These are phyloP conservation scores for Suillus clintonianus DNA, from an alignment of 768 basidiomycete genomes.

Conservation along the genomic window DNA sequence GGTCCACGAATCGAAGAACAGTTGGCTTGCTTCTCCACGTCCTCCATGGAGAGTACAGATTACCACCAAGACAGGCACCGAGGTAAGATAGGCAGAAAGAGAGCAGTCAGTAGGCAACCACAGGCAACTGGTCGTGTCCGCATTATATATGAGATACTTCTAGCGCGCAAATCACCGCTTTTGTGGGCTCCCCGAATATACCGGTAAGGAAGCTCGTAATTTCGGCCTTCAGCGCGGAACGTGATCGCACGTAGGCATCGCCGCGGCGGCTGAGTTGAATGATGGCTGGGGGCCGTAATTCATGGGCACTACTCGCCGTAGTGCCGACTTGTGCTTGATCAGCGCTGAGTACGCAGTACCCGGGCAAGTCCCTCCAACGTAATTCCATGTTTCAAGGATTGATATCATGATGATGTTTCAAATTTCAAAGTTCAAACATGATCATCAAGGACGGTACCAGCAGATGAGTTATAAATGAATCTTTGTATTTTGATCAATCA, in stretches of 20 bases:
- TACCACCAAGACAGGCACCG: constrained; percentile 10
- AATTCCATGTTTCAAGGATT: too few species aligned
- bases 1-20: constrained; percentile 14
- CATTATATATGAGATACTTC: constrained; percentile 26
- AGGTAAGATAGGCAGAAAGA: constrained; percentile 13
- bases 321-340: neutral
- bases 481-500: too few species aligned
- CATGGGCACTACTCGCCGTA: neutral
- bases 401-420: too few species aligned
- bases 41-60: constrained; percentile 20
- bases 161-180: constrained; percentile 24
- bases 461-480: too few species aligned
- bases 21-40: constrained; percentile 30
- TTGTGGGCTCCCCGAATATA: constrained; percentile 19
- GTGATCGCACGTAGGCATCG: neutral
- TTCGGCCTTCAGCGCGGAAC: neutral
- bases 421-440: too few species aligned
- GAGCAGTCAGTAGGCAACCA: constrained; percentile 10
- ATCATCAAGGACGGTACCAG: too few species aligned
- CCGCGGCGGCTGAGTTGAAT: neutral
- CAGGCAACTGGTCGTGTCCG: constrained; percentile 10
- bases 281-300: neutral
- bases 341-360: too few species aligned
- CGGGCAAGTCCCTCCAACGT: too few species aligned
- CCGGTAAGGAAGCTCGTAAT: constrained; percentile 15